phyloP scores from a whole-genome alignment of 140 eudicot species.

The Erigeron philadelphicus region DNA sequence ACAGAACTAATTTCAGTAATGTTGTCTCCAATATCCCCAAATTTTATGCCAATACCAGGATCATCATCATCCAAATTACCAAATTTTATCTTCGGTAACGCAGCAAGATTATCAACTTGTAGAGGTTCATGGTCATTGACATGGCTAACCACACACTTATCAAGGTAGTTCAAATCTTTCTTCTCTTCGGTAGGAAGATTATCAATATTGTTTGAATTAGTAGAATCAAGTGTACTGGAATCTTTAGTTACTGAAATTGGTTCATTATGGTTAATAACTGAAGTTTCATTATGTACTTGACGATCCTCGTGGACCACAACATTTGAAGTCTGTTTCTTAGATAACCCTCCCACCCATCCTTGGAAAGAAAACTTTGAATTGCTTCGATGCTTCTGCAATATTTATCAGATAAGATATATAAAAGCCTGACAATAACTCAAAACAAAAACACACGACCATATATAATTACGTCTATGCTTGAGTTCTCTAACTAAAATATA shows the following conservation, averaged over 20 bases:
- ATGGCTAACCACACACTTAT: constrained; percentile 52
- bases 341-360: constrained; percentile 69
- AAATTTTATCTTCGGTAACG: constrained; percentile 59
- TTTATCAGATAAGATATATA: neutral
- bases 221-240: constrained; percentile 16
- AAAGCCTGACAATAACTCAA: neutral
- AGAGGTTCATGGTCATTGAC: constrained; percentile 32
- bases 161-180: constrained; percentile 37
- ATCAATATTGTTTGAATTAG: constrained; percentile 20
- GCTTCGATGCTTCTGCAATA: constrained; percentile 79
- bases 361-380: constrained; percentile 70
- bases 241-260: constrained; percentile 28
- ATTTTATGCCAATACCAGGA: constrained; percentile 40
- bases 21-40: constrained; percentile 44
- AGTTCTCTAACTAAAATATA: neutral
- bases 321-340: constrained; percentile 45
- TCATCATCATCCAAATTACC: constrained; percentile 76
- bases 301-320: constrained; percentile 27
- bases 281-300: constrained; percentile 22
- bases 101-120: constrained; percentile 31
- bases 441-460: constrained; percentile 8
- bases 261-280: constrained; percentile 24
- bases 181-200: constrained; percentile 28
- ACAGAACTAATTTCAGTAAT: constrained; percentile 24
- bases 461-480: neutral